phyloP scores from a whole-genome alignment of 768 basidiomycete genomes.

The Lanmaoa pseudosensibilis region DNA sequence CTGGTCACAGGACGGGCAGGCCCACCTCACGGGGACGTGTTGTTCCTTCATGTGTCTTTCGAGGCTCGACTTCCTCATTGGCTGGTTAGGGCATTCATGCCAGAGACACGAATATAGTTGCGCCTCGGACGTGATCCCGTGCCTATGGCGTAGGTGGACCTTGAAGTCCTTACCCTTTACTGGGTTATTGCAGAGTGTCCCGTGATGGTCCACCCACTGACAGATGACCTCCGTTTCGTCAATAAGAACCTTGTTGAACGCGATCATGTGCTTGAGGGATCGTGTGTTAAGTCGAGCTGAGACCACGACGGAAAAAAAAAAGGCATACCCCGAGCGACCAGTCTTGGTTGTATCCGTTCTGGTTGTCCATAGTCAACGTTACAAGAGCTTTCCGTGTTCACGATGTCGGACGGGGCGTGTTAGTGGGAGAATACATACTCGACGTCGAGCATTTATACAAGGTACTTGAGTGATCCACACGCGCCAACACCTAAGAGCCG shows the following conservation, averaged over 20 bases:
- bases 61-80: slow-evolving; percentile 12
- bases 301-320: no score
- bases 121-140: slow-evolving; percentile 3
- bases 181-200: background rate
- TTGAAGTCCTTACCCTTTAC: background rate
- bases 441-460: slow-evolving; percentile 2
- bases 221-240: slow-evolving; percentile 1
- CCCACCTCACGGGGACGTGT: slow-evolving; percentile 15
- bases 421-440: background rate
- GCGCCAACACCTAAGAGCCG: background rate
- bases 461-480: background rate
- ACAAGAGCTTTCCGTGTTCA: background rate
- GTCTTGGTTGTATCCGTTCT: background rate
- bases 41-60: slow-evolving; percentile 11
- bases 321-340: slow-evolving; percentile 1
- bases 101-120: slow-evolving; percentile 9
- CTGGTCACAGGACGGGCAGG: background rate
- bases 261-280: slow-evolving; percentile 1
- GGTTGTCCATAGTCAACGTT: background rate
- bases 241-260: slow-evolving; percentile 1
- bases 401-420: background rate
- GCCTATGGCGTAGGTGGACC: slow-evolving; percentile 1
- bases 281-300: background rate
- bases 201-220: background rate
- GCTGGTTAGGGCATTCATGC: background rate